Evolutionary conservation across 345 rosid genomes (phyloP).

Genomic region (Linum trigynum): DNA sequence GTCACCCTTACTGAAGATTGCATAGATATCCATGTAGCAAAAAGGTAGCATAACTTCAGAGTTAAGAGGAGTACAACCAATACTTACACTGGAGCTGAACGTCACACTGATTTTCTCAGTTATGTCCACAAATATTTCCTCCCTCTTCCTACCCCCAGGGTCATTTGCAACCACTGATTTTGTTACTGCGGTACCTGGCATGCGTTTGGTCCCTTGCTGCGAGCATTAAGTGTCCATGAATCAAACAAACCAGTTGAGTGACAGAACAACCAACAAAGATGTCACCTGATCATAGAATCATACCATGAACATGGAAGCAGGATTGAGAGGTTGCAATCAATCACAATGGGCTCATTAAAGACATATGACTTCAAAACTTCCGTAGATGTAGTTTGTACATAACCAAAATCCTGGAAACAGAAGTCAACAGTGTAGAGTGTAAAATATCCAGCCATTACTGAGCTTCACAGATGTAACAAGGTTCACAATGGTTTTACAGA

Average conservation of each 20-base stretch:
- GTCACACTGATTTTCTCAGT: conserved; percentile 97
- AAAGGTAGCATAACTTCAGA: background rate
- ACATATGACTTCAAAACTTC: conserved; percentile 88
- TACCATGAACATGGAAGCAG: conserved; percentile 94
- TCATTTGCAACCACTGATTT: conserved; percentile 97
- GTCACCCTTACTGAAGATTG: background rate
- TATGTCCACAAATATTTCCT: conserved; percentile 95
- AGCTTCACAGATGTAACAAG: conserved; percentile 2
- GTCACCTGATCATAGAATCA: conserved; percentile 6
- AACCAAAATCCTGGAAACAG: conserved; percentile 83
- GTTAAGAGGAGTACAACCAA: conserved; percentile 1
- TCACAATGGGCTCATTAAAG: conserved; percentile 87
- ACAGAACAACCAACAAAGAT: conserved; percentile 5
- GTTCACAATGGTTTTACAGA: background rate
- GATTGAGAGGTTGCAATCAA: conserved; percentile 83
- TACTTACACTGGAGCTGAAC: conserved; percentile 94
- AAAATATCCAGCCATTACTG: background rate
- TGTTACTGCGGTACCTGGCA: conserved; percentile 98
- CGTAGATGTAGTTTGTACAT: conserved; percentile 93
- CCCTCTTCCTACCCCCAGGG: conserved; percentile 93
- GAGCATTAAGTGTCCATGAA: conserved; percentile 17
- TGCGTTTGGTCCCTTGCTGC: conserved; percentile 93
- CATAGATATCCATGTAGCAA: background rate
- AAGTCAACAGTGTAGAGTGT: background rate
- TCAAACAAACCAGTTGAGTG: conserved; percentile 17